Conservation (phyloP, 768 basidiomycete species). For the Gyrodon lividus region DNA sequence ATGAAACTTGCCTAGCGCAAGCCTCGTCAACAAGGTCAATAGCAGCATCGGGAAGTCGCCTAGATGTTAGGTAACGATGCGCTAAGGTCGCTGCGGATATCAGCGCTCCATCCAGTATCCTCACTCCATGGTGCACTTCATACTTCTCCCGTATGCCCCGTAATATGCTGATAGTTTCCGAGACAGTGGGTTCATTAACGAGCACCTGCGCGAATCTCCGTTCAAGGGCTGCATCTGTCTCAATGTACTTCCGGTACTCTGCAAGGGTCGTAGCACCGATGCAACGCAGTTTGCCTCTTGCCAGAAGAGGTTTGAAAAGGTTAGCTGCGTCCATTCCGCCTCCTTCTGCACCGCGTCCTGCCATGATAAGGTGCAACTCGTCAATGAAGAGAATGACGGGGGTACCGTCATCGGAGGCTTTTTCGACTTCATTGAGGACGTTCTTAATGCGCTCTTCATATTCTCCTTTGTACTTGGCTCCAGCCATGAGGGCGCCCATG, state of each 20-base stretch:
- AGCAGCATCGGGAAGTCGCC: constrained; percentile 79
- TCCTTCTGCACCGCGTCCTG: constrained; percentile 76
- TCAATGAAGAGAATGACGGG: constrained; percentile 94
- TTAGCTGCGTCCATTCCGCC: constrained; percentile 94
- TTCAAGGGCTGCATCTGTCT: constrained; percentile 88
- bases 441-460: constrained; percentile 96
- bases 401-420: constrained; percentile 71
- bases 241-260: constrained; percentile 92
- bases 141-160: constrained; percentile 95
- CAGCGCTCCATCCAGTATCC: constrained; percentile 84
- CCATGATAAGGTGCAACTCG: constrained; percentile 93
- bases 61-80: constrained; percentile 85
- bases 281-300: constrained; percentile 73
- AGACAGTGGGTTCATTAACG: constrained; percentile 86
- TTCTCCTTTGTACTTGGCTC: constrained; percentile 91
- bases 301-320: constrained; percentile 88
- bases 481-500: constrained; percentile 95
- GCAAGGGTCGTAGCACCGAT: constrained; percentile 92
- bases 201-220: constrained; percentile 92
- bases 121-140: constrained; percentile 88
- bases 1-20: constrained; percentile 65
- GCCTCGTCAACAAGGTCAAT: constrained; percentile 94
- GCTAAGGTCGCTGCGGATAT: constrained; percentile 90
- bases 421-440: constrained; percentile 91
- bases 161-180: constrained; percentile 90